A percentile compares a stretch with the other conserved stretches of the same genome.
phyloP scores from a whole-genome alignment of 257 asterid genomes.

The Marsdenia floribunda region DNA sequence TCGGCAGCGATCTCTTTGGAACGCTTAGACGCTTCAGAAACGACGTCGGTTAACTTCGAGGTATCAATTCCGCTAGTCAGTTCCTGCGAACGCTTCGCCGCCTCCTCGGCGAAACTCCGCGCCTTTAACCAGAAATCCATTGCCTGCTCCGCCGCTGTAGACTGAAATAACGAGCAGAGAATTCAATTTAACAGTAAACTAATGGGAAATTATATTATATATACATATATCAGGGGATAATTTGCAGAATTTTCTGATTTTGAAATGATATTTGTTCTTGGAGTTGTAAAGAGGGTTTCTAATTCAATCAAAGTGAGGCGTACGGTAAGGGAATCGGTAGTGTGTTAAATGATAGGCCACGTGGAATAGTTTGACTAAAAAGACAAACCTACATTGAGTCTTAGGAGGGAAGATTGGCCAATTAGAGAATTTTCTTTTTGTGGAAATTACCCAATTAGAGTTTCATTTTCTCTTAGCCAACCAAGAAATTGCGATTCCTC shows the following conservation, averaged over 20 bases:
- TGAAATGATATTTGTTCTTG: background rate
- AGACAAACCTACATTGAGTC: background rate
- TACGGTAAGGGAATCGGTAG: constrained; percentile 8
- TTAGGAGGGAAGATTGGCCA: background rate
- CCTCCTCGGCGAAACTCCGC: constrained; percentile 78
- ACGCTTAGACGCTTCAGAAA: constrained; percentile 66
- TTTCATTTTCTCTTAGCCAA: background rate
- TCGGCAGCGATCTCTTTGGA: constrained; percentile 67
- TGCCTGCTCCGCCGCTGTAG: background rate
- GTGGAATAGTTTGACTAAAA: background rate
- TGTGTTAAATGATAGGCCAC: background rate
- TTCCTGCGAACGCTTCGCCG: constrained; percentile 79
- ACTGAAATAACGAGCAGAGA: background rate
- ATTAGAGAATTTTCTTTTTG: background rate
- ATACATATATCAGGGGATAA: no score
- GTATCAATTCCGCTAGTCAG: constrained; percentile 53
- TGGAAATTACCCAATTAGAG: background rate
- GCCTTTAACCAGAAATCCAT: constrained; percentile 94
- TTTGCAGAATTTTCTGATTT: background rate
- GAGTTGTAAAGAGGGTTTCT: background rate
- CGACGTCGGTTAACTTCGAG: constrained; percentile 64
- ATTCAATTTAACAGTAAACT: background rate
- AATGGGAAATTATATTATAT: background rate
- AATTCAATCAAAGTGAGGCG: constrained; percentile 8
- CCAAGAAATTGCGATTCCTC: background rate